Evolutionary conservation across 331 rosid genomes (phyloP).

Genomic region (Acacia concinna): DNA sequence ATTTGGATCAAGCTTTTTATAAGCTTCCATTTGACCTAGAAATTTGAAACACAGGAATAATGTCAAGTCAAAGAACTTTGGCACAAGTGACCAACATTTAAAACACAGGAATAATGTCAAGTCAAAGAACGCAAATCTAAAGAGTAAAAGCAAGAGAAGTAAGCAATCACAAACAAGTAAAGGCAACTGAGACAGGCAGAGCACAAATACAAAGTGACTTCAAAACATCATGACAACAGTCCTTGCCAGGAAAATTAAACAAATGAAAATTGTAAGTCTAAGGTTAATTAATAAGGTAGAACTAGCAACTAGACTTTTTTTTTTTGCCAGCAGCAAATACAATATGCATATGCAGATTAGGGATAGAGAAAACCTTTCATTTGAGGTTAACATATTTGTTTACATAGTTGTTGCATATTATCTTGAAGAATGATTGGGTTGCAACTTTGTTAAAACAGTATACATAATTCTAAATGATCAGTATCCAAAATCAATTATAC

Average conservation of each 20-base stretch:
- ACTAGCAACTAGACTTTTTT: neutral
- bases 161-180: neutral
- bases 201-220: neutral
- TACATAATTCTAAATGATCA: no score
- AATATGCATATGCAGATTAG: neutral
- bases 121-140: neutral
- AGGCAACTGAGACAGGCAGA: neutral
- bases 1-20: neutral
- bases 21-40: neutral
- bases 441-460: neutral
- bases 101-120: neutral
- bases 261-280: neutral
- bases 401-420: no score
- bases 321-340: neutral
- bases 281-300: neutral
- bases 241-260: neutral
- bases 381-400: neutral
- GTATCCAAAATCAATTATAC: no score
- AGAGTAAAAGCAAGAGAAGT: neutral
- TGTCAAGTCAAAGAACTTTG: neutral
- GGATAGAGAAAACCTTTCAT: neutral
- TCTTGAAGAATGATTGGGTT: neutral
- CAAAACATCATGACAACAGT: slow-evolving; percentile 10
- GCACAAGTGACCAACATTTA: neutral
- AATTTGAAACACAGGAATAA: neutral